Evolutionary conservation across 768 basidiomycete genomes (phyloP).

Genomic region (Phallus indusiatus): DNA sequence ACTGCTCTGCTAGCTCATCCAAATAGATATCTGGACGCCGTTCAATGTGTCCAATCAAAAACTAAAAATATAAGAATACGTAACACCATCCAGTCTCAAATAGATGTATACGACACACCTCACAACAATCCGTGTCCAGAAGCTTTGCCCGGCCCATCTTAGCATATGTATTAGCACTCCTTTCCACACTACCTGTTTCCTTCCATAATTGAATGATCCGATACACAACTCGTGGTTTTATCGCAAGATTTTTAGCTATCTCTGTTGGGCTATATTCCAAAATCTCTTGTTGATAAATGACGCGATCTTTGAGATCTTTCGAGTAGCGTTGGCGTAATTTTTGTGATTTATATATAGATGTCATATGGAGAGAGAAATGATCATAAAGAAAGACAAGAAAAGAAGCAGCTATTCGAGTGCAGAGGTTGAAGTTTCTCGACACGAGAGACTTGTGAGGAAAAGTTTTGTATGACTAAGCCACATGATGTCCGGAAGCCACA

Average conservation of each 20-base stretch:
- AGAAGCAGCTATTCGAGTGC: too few relatives aligned
- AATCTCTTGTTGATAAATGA: neutral
- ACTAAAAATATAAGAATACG: neutral
- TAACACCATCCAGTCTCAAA: neutral
- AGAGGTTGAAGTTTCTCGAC: too few relatives aligned
- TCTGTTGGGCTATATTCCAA: neutral
- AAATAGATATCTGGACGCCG: neutral
- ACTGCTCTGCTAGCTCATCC: neutral
- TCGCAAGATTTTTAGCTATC: neutral
- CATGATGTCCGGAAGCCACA: too few relatives aligned
- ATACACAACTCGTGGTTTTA: neutral
- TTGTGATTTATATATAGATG: too few relatives aligned
- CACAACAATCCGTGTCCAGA: too few relatives aligned
- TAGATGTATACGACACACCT: neutral
- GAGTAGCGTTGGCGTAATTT: neutral
- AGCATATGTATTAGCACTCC: neutral
- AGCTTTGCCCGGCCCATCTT: too few relatives aligned
- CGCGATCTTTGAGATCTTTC: neutral
- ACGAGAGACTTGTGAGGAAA: too few relatives aligned
- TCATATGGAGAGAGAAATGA: too few relatives aligned
- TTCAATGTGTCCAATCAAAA: neutral
- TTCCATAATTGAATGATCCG: neutral
- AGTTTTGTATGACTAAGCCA: too few relatives aligned
- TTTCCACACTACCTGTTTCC: neutral
- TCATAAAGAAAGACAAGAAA: too few relatives aligned